Conservation (phyloP, 2,329 filamentous ascomycete species). For the Helicocarpus griseus region DNA sequence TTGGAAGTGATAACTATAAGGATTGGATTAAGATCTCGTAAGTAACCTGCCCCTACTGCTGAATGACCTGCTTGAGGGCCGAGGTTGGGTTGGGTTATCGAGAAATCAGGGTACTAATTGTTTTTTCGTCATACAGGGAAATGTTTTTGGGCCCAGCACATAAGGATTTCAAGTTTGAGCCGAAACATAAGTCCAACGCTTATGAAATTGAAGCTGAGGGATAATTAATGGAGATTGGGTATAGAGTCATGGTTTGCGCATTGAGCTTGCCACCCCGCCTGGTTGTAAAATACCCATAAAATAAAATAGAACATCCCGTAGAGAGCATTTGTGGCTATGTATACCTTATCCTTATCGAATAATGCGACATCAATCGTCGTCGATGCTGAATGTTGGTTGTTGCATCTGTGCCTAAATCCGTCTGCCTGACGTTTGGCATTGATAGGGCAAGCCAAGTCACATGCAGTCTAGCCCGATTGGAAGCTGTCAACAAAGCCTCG, state of each 20-base stretch:
- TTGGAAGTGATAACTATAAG: conserved; percentile 83
- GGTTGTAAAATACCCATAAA: no score
- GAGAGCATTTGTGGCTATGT: no score
- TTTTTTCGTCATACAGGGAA: conserved; percentile 50
- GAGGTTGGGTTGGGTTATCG: no score
- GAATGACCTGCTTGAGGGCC: conserved; percentile 2
- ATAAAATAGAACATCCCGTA: no score
- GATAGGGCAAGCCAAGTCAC: conserved; percentile 7
- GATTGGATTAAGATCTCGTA: conserved; percentile 99
- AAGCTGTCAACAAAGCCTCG: neutral
- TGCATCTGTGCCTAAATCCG: neutral
- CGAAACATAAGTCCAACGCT: conserved; percentile 93
- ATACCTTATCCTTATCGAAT: no score
- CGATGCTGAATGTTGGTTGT: neutral
- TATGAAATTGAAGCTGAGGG: conserved; percentile 62
- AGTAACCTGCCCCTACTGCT: conserved; percentile 23
- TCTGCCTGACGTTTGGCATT: neutral
- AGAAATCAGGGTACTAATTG: no score
- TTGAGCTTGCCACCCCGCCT: neutral
- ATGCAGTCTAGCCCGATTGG: neutral
- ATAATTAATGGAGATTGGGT: conserved; percentile 21
- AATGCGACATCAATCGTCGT: no score
- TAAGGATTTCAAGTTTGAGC: conserved; percentile 84
- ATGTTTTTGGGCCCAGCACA: conserved; percentile 95
- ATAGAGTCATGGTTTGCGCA: neutral